These are phyloP conservation scores for Phaeotremella skinneri DNA, from an alignment of 768 basidiomycete species.

Conservation along the genomic window DNA sequence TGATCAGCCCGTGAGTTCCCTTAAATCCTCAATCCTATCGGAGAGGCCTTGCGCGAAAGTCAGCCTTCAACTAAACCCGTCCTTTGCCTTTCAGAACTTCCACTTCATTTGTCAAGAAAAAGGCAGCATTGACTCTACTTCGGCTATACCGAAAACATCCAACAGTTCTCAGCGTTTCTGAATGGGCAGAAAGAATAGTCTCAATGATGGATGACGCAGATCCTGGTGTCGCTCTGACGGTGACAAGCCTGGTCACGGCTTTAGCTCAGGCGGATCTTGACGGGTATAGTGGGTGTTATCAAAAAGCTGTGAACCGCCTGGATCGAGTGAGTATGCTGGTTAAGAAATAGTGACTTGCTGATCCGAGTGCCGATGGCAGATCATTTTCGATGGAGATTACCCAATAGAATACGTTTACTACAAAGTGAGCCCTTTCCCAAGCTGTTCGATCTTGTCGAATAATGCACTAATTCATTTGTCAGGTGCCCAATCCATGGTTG, in stretches of 20 bases:
- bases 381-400: constrained; percentile 88
- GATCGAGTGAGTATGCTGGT: constrained; percentile 62
- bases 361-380: constrained; percentile 56
- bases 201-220: constrained; percentile 94
- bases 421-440: constrained; percentile 55
- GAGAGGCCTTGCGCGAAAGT: background rate
- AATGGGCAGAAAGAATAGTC: constrained; percentile 94
- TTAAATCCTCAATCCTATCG: background rate
- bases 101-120: constrained; percentile 93
- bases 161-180: constrained; percentile 83
- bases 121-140: constrained; percentile 89
- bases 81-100: constrained; percentile 70
- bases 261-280: constrained; percentile 91
- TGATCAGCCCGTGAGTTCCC: constrained; percentile 82
- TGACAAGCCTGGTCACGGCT: constrained; percentile 88
- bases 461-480: background rate
- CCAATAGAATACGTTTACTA: constrained; percentile 90
- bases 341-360: constrained; percentile 1
- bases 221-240: constrained; percentile 88
- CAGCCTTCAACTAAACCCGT: background rate
- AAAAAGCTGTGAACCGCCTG: constrained; percentile 87
- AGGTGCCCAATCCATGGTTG: constrained; percentile 91
- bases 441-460: background rate
- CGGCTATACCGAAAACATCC: constrained; percentile 94
- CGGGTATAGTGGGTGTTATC: constrained; percentile 86